These are phyloP conservation scores for Yamadazyma laniorum DNA, from an alignment of 805 yeast species.

Conservation along the genomic window DNA sequence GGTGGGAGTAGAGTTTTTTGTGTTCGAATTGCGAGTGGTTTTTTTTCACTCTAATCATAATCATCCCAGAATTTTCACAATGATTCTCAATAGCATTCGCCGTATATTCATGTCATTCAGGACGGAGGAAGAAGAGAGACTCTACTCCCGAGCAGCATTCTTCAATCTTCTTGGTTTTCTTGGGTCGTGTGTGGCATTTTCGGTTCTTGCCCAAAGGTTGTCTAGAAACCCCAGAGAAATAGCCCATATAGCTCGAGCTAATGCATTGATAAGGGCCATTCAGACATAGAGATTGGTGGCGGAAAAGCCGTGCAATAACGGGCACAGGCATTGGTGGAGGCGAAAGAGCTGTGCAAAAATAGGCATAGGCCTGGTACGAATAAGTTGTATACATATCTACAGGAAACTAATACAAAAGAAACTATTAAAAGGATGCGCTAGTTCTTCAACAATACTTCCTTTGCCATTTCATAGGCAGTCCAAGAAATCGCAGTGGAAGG, in stretches of 20 bases:
- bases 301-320: too few species aligned
- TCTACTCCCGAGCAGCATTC: slow-evolving; percentile 73
- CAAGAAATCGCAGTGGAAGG: slow-evolving; percentile 97
- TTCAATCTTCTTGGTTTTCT: slow-evolving; percentile 76
- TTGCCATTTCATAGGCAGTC: slow-evolving; percentile 98
- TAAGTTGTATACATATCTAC: slow-evolving; percentile 8
- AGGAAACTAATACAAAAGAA: slow-evolving; percentile 2
- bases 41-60: neutral
- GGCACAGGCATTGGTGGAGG: too few species aligned
- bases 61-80: too few species aligned
- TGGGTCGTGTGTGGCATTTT: slow-evolving; percentile 77
- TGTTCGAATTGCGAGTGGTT: slow-evolving; percentile 13
- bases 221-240: slow-evolving; percentile 32
- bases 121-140: slow-evolving; percentile 81
- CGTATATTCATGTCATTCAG: slow-evolving; percentile 79
- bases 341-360: too few species aligned
- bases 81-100: slow-evolving; percentile 72
- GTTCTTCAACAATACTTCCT: slow-evolving; percentile 52
- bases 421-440: neutral
- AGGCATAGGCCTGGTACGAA: too few species aligned
- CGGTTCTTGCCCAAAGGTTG: slow-evolving; percentile 69
- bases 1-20: slow-evolving; percentile 42
- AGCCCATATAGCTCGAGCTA: slow-evolving; percentile 29
- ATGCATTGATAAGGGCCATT: slow-evolving; percentile 25
- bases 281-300: slow-evolving; percentile 10